Base-by-base conservation (phyloP, 2,329 filamentous ascomycete genomes). In the Shiraia bambusicola region DNA sequence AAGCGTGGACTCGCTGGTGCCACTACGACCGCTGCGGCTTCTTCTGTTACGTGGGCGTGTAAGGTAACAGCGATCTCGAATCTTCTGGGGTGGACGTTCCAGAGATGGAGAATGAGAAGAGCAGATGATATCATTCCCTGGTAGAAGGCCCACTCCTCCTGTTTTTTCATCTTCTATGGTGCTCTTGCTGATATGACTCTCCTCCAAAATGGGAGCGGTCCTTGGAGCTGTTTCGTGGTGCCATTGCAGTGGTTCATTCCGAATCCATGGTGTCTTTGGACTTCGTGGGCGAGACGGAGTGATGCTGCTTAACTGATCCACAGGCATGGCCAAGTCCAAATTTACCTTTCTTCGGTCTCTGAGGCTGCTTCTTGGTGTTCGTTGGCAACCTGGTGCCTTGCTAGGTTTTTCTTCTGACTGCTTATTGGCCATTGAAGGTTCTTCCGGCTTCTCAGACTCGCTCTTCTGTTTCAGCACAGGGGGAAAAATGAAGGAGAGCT, bases 301-400 rank as follows among this genome's bases (percentile, higher is more conserved):
- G 30, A 62, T 33, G 28, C 41, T 56, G 16, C 40, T 50, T n/a
- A 51, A 12, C 1, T 49, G 27, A 9, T 16, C 28, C 3, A 41
- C 34, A n/a, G 50, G 52, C 14, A 66, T 45, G 7, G 50, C 54
- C 11, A 67, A 48, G 29, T 60, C 59, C 24, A 66, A 44, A 6
- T 54, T 53, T 12, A 65, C 37, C 13, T 61, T 58, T 32, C 64
- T 53, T 26, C 64, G 58, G 15, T 58, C 58, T 41, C 59, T 58
- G 10, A 65, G 38, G 11, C 51, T 50, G 17, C 45, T 32, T 45
- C 53, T 53, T 8, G 44, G 6, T 19, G 32, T 25, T 24, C 34
- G 40, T 27, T 27, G 33, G 17, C 17, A 15, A 19, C 14, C 6
- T 22, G 40, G 6, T n/a, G 37, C 25, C 4, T 11, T 24, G 2